Percentiles rank a stretch among this genome's conserved stretches.
Evolutionary conservation across 148 eudicot genomes (phyloP).

Genomic region (Diospyros kaki): DNA sequence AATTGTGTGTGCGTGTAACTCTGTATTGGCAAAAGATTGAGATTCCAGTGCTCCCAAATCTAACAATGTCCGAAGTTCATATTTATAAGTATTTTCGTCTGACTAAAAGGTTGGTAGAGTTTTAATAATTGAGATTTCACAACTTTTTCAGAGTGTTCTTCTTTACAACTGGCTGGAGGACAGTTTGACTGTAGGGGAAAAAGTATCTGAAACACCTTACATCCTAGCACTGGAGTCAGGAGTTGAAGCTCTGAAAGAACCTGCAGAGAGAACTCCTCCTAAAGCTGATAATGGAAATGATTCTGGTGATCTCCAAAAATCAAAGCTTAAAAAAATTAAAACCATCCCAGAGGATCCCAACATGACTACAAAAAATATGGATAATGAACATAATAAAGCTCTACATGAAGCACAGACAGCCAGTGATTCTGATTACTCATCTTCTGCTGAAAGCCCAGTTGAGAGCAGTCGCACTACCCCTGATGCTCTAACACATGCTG

Average conservation of each 20-base stretch:
- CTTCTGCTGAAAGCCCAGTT: constrained; percentile 22
- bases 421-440: constrained; percentile 27
- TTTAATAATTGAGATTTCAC: background rate
- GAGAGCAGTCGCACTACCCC: constrained; percentile 20
- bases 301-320: constrained; percentile 23
- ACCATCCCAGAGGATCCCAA: constrained; percentile 28
- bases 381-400: constrained; percentile 22
- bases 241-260: constrained; percentile 17
- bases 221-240: constrained; percentile 39
- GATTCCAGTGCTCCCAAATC: too few relatives aligned
- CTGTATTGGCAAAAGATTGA: too few relatives aligned
- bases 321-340: constrained; percentile 29
- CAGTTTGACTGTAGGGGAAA: constrained; percentile 69
- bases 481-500: constrained; percentile 32
- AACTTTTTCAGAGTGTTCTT: constrained; percentile 52
- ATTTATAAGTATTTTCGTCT: background rate
- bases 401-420: constrained; percentile 18
- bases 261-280: constrained; percentile 17
- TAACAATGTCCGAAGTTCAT: too few relatives aligned
- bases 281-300: constrained; percentile 14
- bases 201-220: constrained; percentile 49
- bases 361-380: constrained; percentile 26
- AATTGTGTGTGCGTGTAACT: too few relatives aligned
- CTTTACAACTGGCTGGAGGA: constrained; percentile 85
- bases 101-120: background rate